A percentile compares a stretch with the other conserved stretches of the same genome.
phyloP scores from a whole-genome alignment of 192 early-diverging fungal genomes.

The Coemansia sp. region DNA sequence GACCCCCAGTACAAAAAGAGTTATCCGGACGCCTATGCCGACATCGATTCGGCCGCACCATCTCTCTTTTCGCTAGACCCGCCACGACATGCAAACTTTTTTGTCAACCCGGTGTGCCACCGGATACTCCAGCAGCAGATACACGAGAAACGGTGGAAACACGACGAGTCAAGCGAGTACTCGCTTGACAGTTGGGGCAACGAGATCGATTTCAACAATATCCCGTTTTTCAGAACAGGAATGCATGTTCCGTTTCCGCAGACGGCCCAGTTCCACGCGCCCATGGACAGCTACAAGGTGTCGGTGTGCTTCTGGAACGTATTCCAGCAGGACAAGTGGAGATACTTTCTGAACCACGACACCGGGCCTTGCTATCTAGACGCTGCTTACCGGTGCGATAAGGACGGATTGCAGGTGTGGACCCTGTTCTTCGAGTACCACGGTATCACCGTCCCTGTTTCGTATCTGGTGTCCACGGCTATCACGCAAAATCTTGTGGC shows the following conservation, averaged over 20 bases:
- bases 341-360: slow-evolving; percentile 14
- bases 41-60: not conserved
- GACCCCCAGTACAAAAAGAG: slow-evolving; percentile 16
- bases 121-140: slow-evolving; percentile 28
- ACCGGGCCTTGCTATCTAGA: slow-evolving; percentile 37
- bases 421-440: slow-evolving; percentile 36
- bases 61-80: not conserved
- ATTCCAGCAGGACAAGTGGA: slow-evolving; percentile 43
- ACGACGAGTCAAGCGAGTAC: slow-evolving; percentile 16
- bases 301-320: slow-evolving; percentile 31
- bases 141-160: slow-evolving; percentile 12
- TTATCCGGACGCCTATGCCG: slow-evolving; percentile 11
- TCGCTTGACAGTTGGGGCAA: slow-evolving; percentile 39
- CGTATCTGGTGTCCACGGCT: slow-evolving; percentile 37
- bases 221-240: slow-evolving; percentile 20
- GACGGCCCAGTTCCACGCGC: slow-evolving; percentile 13
- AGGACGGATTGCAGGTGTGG: slow-evolving; percentile 49
- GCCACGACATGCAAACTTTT: not conserved
- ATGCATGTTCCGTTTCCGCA: slow-evolving; percentile 29
- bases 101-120: slow-evolving; percentile 34
- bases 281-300: not conserved
- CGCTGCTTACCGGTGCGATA: slow-evolving; percentile 19
- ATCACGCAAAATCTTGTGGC: slow-evolving; percentile 14
- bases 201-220: slow-evolving; percentile 13
- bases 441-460: slow-evolving; percentile 18